Evolutionary conservation across 352 stramenopile genomes (phyloP).

Genomic region (Phytophthora palmivora): DNA sequence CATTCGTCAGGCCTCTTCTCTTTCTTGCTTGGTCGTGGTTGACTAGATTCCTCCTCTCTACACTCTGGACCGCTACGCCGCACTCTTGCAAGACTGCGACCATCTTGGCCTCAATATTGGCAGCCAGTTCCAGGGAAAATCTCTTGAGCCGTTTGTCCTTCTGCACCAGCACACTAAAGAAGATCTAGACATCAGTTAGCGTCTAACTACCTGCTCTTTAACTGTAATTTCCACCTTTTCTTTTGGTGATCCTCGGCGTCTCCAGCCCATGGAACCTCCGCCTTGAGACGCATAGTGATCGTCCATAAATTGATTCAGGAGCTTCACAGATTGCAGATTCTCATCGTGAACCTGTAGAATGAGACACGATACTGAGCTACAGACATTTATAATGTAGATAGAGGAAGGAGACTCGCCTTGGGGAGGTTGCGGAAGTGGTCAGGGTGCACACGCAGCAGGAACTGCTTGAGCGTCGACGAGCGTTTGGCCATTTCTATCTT

Average conservation of each 20-base stretch:
- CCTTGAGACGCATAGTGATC: constrained; percentile 40
- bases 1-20: constrained; percentile 15
- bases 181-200: constrained; percentile 31
- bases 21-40: constrained; percentile 20
- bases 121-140: constrained; percentile 52
- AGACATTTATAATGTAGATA: background rate
- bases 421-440: constrained; percentile 71
- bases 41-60: constrained; percentile 7
- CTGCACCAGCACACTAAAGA: constrained; percentile 31
- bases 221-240: constrained; percentile 23
- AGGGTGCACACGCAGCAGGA: constrained; percentile 73
- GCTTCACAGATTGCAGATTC: constrained; percentile 72
- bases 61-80: constrained; percentile 38
- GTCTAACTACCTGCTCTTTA: background rate
- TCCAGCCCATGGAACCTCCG: constrained; percentile 15
- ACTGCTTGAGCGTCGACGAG: constrained; percentile 72
- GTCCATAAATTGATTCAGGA: constrained; percentile 80
- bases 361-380: background rate
- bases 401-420: constrained; percentile 25
- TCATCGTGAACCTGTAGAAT: constrained; percentile 63
- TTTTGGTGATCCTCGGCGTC: constrained; percentile 5
- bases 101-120: constrained; percentile 61
- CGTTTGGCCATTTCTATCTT: constrained; percentile 45
- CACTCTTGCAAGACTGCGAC: constrained; percentile 57
- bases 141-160: constrained; percentile 42